Evolutionary conservation across 2,329 filamentous ascomycete genomes (phyloP), one percentile per base, ranked within the genome.

Genomic region (Dactylella cylindrospora): DNA sequence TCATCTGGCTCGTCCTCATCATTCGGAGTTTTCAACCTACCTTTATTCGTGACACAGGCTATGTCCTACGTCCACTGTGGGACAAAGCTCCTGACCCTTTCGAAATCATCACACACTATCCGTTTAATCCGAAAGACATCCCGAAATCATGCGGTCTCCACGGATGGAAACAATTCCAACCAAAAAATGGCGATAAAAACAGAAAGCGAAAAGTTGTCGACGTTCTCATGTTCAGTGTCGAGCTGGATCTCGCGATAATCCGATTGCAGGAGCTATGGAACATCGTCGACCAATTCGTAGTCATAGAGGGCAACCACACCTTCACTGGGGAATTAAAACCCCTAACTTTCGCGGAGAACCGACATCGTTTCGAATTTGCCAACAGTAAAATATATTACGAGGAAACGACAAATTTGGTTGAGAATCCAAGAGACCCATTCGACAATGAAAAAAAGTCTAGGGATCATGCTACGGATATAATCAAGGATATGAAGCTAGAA

Each of bases 381-480:
- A 35, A 52, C 13, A 47, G 28, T 17, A 52, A 61, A 29, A 47
- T 47, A 5, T 3, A 52, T 8, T 61, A 52, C 25, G 46, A 52
- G 20, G 41, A 46, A 26, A 61, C 54, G 1, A 61, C 40, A 8
- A 61, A 46, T 7, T 41, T 52, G 22, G 13, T 61, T 20, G 23
- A 47, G 31, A 41, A 53, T 9, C 40, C 47, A 10, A 19, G 52
- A 8, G 47, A 52, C n/a, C 54, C 54, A 19, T 61, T 61, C 29
- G 47, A 52, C 12, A 52, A 52, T 23, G 46, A 61, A 8, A 61
- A 61, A 20, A 52, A 29, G 20, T 47, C 49, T 33, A 38, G 54
- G 17, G 54, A 51, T 20, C 54, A 60, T 20, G 46, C 45, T 20
- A 61, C 54, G 7, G 25, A 61, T n/a, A 39, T 60, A 23, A 61